Evolutionary conservation across 768 basidiomycete genomes (phyloP), one percentile per base, ranked within the genome.

Genomic region (Serendipita vermifera): DNA sequence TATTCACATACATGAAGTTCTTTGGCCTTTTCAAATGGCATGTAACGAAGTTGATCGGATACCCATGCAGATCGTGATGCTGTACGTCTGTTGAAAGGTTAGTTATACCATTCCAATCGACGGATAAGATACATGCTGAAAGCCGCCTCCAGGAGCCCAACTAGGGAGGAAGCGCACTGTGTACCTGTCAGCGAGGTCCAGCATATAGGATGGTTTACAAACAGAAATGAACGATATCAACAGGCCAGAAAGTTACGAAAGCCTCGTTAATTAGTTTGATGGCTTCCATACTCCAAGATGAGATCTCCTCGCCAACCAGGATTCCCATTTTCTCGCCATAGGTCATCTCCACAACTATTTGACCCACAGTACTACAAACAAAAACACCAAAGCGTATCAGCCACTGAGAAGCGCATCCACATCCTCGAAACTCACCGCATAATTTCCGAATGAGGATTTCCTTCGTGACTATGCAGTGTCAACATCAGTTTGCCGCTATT

Each of bases 111-210:
- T n/a, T n/a, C n/a, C n/a, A n/a, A n/a, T n/a, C n/a, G n/a, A n/a
- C n/a, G n/a, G n/a, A n/a, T 55, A 53, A 0, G 67, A 69, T 6
- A 57, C 31, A 13, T 69, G 67, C 65, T 79, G 77, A 69, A 87
- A 89, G 2, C 75, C 75, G 3, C 78, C 74, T 9, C 83, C 83
- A 20, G 86, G 86, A 40, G 78, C 68, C 81, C 82, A 86, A 36
- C 64, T 62, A 0, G 86, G 86, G 24, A 86, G 63, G 60, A 77
- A 64, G 62, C 73, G 75, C 62, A 75, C 66, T 41, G 64, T 38
- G 33, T 20, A 15, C 6, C 15, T 6, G 46, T 24, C 9, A 43
- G 22, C 39, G 39, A 40, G 39, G 5, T 40, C 5, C 9, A 26
- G 5, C 15, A 3, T 6, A 6, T 7, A 7, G 29, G 7, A 22